Base-by-base conservation (phyloP, 768 basidiomycete genomes). In the Tricholoma sp. region DNA sequence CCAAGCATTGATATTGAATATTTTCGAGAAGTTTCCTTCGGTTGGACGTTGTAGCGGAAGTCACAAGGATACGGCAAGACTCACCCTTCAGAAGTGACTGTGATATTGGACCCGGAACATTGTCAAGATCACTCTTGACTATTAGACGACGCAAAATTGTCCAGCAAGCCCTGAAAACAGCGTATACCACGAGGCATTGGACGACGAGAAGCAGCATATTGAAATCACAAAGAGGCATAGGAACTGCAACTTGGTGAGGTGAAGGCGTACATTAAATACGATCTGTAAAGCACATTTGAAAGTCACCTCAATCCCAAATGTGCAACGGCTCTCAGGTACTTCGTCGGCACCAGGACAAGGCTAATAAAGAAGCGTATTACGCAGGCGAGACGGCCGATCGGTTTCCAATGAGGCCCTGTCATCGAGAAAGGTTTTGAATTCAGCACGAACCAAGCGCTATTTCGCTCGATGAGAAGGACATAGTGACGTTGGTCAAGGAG, bases 91-190 rank as follows among this genome's bases (percentile, higher is more conserved):
- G 54, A 49, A 69, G 67, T 0, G 73, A 72, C 1, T 57, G 46
- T 2, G 67, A 60, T 5, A 54, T 56, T 2, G 74, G 75, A 3
- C 75, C 74, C 2, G 71, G 72, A 46, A 74, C 62, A 57, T 73
- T 71, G 47, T 70, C 68, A n/a, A 76, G 61, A 31, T 68, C 65
- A 16, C 61, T 64, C 46, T 63, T 64, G 6, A 55, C 37, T 29
- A 66, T 19, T 43, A 63, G 54, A 18, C 37, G 58, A 16, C 58
- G 45, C 10, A 67, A 46, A 21, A 58, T 18, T 35, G 57, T 58
- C 58, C 60, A 62, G 6, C 57, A 21, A 6, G 52, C 27, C 54
- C 57, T 60, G 18, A 59, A 58, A 21, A 57, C 21, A 14, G 47
- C 54, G 10, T 58, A 58, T 21, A 64, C 19, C 41, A 59, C 11